Conservation (phyloP, 441 rosid species). For the Populus trichocarpa region DNA sequence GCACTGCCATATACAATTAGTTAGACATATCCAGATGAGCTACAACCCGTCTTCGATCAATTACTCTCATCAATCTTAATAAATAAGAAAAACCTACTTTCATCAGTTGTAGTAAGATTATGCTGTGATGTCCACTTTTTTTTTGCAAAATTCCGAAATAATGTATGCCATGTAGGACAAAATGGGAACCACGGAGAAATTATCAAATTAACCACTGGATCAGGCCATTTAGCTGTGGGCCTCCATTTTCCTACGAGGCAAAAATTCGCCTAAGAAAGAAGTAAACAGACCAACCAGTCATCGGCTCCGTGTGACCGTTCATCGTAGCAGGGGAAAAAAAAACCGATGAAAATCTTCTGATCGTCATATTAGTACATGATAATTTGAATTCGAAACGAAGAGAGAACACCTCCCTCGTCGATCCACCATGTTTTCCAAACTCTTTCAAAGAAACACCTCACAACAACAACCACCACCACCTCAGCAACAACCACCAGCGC, state of each 20-base stretch:
- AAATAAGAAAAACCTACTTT: no score
- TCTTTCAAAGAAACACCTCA: slow-evolving; percentile 44
- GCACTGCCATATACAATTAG: no score
- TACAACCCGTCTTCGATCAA: no score
- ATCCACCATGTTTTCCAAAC: slow-evolving; percentile 55
- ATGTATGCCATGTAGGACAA: not conserved
- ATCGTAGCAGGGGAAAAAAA: not conserved
- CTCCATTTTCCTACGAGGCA: not conserved
- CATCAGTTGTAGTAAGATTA: no score
- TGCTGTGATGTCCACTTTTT: no score
- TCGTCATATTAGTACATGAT: no score
- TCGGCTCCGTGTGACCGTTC: slow-evolving; percentile 9
- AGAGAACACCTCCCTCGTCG: slow-evolving; percentile 5
- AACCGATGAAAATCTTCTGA: not conserved
- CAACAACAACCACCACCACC: slow-evolving; percentile 10
- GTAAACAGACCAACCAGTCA: slow-evolving; percentile 14
- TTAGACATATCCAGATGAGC: no score
- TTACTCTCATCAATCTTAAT: no score
- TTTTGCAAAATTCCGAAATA: no score
- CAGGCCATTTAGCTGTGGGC: not conserved
- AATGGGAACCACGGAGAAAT: not conserved
- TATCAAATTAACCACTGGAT: no score
- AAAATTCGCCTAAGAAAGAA: not conserved
- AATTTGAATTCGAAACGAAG: not conserved
- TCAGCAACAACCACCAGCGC: slow-evolving; percentile 1